These are phyloP conservation scores for Mariannaea elegans DNA, from an alignment of 2,329 filamentous ascomycete genomes.

Conservation along the genomic window DNA sequence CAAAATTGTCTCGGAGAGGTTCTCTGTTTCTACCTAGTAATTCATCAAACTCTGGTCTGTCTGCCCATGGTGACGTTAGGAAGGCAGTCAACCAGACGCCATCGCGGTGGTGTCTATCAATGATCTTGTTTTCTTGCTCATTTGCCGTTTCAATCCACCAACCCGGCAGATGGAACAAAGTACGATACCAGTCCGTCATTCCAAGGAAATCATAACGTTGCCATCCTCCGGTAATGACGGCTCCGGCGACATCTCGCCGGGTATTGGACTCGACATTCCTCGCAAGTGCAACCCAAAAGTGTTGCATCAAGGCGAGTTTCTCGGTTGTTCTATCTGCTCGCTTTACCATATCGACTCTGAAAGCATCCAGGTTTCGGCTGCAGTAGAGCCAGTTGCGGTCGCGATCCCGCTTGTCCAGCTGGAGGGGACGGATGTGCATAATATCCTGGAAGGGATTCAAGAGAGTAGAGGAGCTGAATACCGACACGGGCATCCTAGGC, in stretches of 20 bases:
- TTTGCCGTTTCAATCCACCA: neutral
- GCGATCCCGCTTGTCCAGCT: neutral
- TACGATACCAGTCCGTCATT: conserved; percentile 4
- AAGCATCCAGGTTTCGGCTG: neutral
- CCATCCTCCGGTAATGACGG: neutral
- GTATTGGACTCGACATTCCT: neutral
- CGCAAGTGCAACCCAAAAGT: neutral
- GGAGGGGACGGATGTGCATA: neutral
- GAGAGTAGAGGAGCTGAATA: neutral
- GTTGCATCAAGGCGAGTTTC: neutral
- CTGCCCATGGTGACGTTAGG: conserved; percentile 6
- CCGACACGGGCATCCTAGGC: neutral
- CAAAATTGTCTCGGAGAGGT: neutral
- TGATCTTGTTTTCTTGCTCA: neutral
- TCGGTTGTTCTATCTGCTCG: neutral
- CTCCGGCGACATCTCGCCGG: neutral
- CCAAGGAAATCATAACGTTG: neutral
- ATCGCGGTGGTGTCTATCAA: neutral
- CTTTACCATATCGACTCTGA: neutral
- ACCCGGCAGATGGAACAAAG: neutral
- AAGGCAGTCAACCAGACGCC: conserved; percentile 5
- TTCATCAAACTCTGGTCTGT: neutral
- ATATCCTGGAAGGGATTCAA: neutral
- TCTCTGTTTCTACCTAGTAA: neutral
- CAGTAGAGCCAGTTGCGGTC: neutral